phyloP scores from a whole-genome alignment of 73 alveolate genomes.

The Tetrahymena borealis region DNA sequence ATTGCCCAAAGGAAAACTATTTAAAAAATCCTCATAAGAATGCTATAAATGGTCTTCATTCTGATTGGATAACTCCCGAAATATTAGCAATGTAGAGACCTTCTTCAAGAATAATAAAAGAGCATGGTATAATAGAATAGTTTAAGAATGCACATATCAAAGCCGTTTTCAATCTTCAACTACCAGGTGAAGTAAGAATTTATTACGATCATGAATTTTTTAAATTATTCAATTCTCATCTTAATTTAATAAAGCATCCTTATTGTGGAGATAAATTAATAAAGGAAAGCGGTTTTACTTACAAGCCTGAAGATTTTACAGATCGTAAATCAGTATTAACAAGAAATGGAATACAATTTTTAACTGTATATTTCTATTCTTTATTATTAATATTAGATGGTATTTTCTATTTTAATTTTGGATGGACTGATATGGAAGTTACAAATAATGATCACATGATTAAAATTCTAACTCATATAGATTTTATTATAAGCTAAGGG shows the following conservation, averaged over 20 bases:
- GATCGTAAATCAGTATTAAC: neutral
- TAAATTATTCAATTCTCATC: no score
- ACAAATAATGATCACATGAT: constrained; percentile 35
- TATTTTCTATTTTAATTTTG: constrained; percentile 39
- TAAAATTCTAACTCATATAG: constrained; percentile 38
- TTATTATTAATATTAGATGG: constrained; percentile 1
- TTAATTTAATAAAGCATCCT: constrained; percentile 61
- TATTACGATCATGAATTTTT: no score
- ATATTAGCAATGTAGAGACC: constrained; percentile 61
- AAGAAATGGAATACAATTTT: neutral
- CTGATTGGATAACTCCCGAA: constrained; percentile 59
- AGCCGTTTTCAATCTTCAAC: constrained; percentile 45
- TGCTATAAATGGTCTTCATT: constrained; percentile 60
- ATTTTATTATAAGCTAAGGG: constrained; percentile 18
- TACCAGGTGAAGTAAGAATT: constrained; percentile 57
- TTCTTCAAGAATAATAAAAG: constrained; percentile 25
- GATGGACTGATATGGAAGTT: constrained; percentile 68
- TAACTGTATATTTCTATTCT: neutral
- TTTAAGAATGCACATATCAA: constrained; percentile 39
- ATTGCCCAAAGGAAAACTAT: constrained; percentile 43
- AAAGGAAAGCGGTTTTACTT: constrained; percentile 47
- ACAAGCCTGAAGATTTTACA: constrained; percentile 46
- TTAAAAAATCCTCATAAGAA: constrained; percentile 20
- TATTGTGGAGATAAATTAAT: constrained; percentile 58
- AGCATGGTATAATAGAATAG: constrained; percentile 13